A percentile compares a stretch with the other conserved stretches of the same genome.
phyloP scores from a whole-genome alignment of 2,329 filamentous ascomycete species.

The Xylariaceae sp. region DNA sequence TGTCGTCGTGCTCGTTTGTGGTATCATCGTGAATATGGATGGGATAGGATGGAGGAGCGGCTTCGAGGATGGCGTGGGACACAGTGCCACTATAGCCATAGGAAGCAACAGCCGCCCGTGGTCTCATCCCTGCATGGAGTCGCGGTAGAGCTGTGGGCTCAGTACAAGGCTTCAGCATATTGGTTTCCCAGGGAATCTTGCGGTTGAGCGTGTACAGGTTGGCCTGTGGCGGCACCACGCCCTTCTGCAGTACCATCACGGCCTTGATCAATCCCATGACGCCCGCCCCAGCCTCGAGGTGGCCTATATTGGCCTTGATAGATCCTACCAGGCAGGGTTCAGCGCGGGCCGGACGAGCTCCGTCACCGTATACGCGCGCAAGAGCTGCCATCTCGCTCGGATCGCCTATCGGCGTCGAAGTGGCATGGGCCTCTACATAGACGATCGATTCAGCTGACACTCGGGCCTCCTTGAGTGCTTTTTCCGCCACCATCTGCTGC shows the following conservation, averaged over 20 bases:
- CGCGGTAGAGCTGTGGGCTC: no score
- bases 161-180: no score
- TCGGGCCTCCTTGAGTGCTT: constrained; percentile 38
- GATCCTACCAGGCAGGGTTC: constrained; percentile 36
- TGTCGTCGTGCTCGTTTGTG: constrained; percentile 30
- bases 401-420: constrained; percentile 47
- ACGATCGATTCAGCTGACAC: constrained; percentile 34
- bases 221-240: constrained; percentile 43
- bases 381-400: constrained; percentile 41
- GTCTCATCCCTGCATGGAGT: not conserved
- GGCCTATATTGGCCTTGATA: constrained; percentile 43
- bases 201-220: constrained; percentile 45
- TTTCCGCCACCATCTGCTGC: constrained; percentile 41
- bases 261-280: constrained; percentile 39
- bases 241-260: constrained; percentile 33
- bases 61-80: constrained; percentile 42
- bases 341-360: constrained; percentile 4
- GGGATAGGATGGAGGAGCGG: not conserved
- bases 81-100: constrained; percentile 40
- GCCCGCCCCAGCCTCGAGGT: constrained; percentile 41
- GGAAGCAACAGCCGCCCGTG: constrained; percentile 6
- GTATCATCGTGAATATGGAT: not conserved
- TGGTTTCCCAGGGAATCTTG: constrained; percentile 40
- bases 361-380: constrained; percentile 24
- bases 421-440: constrained; percentile 48